These are phyloP conservation scores for Cornus suecica DNA, from an alignment of 148 eudicot species.

Conservation along the genomic window DNA sequence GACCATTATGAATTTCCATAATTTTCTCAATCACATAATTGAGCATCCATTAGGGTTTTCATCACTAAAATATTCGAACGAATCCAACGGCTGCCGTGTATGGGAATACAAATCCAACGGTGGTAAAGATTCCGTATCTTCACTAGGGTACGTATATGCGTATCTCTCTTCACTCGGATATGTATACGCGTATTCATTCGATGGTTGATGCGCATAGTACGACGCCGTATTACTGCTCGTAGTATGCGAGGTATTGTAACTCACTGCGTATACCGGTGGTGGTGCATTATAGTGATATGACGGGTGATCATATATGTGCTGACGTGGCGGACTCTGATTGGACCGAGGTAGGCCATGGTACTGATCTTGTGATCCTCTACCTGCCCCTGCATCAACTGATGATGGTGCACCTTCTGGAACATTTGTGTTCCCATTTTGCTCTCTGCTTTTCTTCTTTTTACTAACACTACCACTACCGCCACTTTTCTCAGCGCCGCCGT, in stretches of 20 bases:
- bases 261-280: constrained; percentile 38
- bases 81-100: constrained; percentile 49
- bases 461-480: constrained; percentile 2
- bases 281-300: constrained; percentile 41
- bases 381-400: constrained; percentile 21
- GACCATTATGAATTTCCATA: not conserved
- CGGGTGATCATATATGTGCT: constrained; percentile 30
- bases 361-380: constrained; percentile 20
- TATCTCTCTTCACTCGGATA: constrained; percentile 15
- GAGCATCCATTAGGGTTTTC: constrained; percentile 87
- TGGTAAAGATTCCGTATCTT: constrained; percentile 28
- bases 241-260: constrained; percentile 70
- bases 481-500: not conserved
- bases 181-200: constrained; percentile 38
- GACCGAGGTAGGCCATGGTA: constrained; percentile 20
- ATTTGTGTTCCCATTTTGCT: constrained; percentile 20
- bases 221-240: constrained; percentile 52
- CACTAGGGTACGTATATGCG: constrained; percentile 30
- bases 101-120: constrained; percentile 28
- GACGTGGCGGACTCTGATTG: constrained; percentile 34
- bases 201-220: constrained; percentile 54
- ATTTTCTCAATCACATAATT: constrained; percentile 36
- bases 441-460: constrained; percentile 56
- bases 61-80: constrained; percentile 82
- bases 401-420: constrained; percentile 12